Conservation (phyloP, 192 early-diverging fungal genomes). For the Nowakowskiella sp. region DNA sequence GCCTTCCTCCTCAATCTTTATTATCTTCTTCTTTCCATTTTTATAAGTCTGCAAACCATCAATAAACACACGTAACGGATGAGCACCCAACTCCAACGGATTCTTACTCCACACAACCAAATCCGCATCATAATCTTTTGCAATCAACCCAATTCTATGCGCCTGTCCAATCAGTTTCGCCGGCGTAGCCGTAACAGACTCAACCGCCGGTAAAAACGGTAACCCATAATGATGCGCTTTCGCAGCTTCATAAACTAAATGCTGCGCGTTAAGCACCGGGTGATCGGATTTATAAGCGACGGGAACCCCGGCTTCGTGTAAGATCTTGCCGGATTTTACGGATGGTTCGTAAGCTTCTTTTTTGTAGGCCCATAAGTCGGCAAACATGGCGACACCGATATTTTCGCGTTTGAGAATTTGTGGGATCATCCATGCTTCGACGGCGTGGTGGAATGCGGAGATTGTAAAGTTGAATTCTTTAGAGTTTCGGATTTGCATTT, state of each 20-base stretch:
- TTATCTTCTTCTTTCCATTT: too few species aligned
- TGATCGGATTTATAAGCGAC: constrained; percentile 75
- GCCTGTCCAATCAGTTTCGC: constrained; percentile 60
- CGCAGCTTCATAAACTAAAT: constrained; percentile 70
- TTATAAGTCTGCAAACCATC: constrained; percentile 62
- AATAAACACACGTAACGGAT: constrained; percentile 64
- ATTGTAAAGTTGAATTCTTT: constrained; percentile 70
- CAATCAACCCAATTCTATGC: constrained; percentile 57
- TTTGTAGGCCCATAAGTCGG: constrained; percentile 55
- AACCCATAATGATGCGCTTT: constrained; percentile 68
- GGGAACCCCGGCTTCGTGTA: constrained; percentile 58
- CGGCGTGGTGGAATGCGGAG: constrained; percentile 67
- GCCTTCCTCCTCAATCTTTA: constrained; percentile 10
- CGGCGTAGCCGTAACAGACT: constrained; percentile 62
- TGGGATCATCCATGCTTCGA: constrained; percentile 65
- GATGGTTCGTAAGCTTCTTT: constrained; percentile 67
- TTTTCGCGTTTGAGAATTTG: constrained; percentile 49
- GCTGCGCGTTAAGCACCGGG: constrained; percentile 64
- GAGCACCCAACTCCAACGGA: constrained; percentile 59
- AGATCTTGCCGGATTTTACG: constrained; percentile 46
- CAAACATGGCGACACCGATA: constrained; percentile 63
- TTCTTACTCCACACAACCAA: constrained; percentile 68
- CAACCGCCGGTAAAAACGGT: constrained; percentile 43
- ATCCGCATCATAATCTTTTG: constrained; percentile 68
- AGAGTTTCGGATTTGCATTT: constrained; percentile 62